These are phyloP conservation scores for Linnemannia hyalina DNA, from an alignment of 192 early-diverging fungal species.

Conservation along the genomic window DNA sequence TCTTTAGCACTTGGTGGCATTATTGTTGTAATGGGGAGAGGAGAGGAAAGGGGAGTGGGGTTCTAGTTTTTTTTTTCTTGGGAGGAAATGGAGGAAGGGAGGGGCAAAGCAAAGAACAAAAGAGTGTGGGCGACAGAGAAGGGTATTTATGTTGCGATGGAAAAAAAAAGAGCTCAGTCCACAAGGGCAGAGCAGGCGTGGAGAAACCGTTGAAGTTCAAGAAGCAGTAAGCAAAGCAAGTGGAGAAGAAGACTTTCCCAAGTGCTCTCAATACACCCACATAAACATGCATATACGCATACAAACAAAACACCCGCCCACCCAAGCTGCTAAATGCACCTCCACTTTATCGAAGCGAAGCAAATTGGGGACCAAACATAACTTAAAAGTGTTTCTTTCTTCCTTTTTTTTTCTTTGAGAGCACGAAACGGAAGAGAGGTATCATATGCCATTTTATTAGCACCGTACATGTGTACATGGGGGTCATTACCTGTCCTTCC, in stretches of 20 bases:
- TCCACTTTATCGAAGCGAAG: not conserved
- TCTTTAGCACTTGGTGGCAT: constrained; percentile 48
- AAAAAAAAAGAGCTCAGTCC: not conserved
- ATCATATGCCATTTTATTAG: not conserved
- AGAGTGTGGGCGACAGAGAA: not conserved
- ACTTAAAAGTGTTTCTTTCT: not conserved
- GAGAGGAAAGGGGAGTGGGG: not conserved
- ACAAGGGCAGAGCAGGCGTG: not conserved
- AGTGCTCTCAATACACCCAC: not conserved
- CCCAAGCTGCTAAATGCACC: not conserved
- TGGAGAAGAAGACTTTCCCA: not conserved
- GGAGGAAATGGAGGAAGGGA: not conserved
- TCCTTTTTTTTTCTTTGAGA: not conserved
- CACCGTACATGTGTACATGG: not conserved
- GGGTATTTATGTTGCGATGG: not conserved
- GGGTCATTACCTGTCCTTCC: not conserved
- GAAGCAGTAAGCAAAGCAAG: not conserved
- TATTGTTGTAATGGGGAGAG: not conserved
- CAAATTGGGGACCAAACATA: not conserved
- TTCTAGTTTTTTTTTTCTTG: not conserved
- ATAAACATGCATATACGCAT: not conserved
- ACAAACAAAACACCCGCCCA: too few relatives aligned
- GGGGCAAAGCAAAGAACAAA: not conserved
- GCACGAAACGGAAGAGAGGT: not conserved
- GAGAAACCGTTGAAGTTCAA: not conserved